These are phyloP conservation scores for Spathaspora sp. DNA, from an alignment of 805 yeast species.

Conservation along the genomic window DNA sequence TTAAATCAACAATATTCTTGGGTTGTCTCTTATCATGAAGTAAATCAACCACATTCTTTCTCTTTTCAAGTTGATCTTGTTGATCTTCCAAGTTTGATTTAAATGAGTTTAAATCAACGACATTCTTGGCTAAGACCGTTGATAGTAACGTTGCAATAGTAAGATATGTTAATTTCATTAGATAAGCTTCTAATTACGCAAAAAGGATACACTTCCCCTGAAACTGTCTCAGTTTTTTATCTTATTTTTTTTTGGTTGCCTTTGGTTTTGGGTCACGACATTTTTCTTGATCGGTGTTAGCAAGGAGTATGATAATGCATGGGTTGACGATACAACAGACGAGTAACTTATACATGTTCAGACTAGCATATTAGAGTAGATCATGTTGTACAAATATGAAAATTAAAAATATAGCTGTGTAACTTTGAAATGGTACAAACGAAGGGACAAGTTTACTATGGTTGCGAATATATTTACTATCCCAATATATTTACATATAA, in stretches of 20 bases:
- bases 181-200: not conserved
- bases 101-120: slow-evolving; percentile 2
- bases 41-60: slow-evolving; percentile 14
- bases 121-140: slow-evolving; percentile 5
- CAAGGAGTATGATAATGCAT: no score
- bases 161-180: not conserved
- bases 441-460: no score
- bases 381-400: no score
- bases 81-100: not conserved
- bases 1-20: slow-evolving; percentile 7
- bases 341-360: no score
- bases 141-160: not conserved
- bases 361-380: no score
- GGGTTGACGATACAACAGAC: no score
- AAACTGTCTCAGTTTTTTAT: not conserved
- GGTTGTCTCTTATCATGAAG: slow-evolving; percentile 1
- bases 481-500: no score
- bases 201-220: not conserved
- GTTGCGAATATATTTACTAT: no score
- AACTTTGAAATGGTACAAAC: no score
- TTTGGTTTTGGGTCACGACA: not conserved
- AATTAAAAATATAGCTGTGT: no score
- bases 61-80: not conserved
- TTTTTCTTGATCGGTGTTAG: slow-evolving; percentile 18
- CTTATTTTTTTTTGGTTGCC: not conserved